phyloP scores from a whole-genome alignment of 495 filamentous ascomycete species.

The Pseudotulostoma volvatum region DNA sequence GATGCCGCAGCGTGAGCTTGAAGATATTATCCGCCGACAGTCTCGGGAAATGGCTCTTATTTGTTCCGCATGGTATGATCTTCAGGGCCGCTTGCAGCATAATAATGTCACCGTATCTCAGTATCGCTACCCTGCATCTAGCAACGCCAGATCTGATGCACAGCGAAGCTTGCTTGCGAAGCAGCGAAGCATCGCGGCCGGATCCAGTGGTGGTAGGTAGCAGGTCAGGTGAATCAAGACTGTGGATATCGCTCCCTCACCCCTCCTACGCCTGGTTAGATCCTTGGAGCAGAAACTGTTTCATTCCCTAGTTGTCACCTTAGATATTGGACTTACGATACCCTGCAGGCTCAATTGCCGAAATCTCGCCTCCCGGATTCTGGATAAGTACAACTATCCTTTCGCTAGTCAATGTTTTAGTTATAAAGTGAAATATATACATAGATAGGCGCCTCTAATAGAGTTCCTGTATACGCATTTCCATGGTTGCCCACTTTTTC shows the following conservation, averaged over 20 bases:
- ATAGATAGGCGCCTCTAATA: too few relatives aligned
- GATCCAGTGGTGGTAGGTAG: conserved; percentile 1
- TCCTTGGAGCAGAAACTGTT: neutral
- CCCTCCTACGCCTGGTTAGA: neutral
- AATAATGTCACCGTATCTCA: conserved; percentile 55
- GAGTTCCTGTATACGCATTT: too few relatives aligned
- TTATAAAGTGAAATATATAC: too few relatives aligned
- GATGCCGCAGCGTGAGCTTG: conserved; percentile 23
- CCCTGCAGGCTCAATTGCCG: neutral
- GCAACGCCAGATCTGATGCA: conserved; percentile 46
- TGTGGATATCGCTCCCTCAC: neutral
- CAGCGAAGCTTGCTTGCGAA: conserved; percentile 83
- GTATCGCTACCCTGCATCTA: conserved; percentile 17
- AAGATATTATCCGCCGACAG: conserved; percentile 51
- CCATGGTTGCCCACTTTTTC: too few relatives aligned
- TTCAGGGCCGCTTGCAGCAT: conserved; percentile 68
- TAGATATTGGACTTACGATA: too few relatives aligned
- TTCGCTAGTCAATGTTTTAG: too few relatives aligned
- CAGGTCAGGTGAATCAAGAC: neutral
- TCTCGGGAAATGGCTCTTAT: conserved; percentile 69
- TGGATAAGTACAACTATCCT: too few relatives aligned
- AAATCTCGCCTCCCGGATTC: too few relatives aligned
- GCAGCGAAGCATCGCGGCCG: conserved; percentile 57
- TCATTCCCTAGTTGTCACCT: neutral
- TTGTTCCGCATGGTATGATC: conserved; percentile 81